A percentile compares a stretch with the other conserved stretches of the same genome.
phyloP scores from a whole-genome alignment of 495 filamentous ascomycete genomes.

The Glonium stellatum region DNA sequence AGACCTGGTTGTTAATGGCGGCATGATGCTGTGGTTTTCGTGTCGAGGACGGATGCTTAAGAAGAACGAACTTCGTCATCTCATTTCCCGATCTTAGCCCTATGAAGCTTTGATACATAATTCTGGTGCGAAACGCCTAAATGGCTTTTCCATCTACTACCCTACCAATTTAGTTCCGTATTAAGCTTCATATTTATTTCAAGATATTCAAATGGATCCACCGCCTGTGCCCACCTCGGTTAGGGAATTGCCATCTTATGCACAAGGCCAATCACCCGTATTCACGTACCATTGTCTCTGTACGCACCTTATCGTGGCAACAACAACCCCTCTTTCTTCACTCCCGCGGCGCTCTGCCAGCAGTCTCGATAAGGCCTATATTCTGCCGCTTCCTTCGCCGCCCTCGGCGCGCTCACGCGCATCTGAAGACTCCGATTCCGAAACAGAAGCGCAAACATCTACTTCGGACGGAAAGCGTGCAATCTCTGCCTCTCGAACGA shows the following conservation, averaged over 20 bases:
- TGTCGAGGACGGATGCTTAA: background rate
- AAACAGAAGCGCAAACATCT: background rate
- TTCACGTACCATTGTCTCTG: slow-evolving; percentile 72
- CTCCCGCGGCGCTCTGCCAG: slow-evolving; percentile 49
- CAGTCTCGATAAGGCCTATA: slow-evolving; percentile 38
- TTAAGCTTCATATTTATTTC: no score
- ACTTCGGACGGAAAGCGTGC: background rate
- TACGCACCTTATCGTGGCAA: slow-evolving; percentile 62
- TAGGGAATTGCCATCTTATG: background rate
- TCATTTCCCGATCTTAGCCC: background rate
- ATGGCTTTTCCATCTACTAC: no score
- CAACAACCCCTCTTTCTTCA: slow-evolving; percentile 46
- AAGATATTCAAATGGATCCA: background rate
- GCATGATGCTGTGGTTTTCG: slow-evolving; percentile 8
- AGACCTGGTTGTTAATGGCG: slow-evolving; percentile 25
- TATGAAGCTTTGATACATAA: background rate
- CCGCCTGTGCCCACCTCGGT: background rate
- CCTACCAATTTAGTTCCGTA: no score
- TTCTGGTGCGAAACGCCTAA: no score
- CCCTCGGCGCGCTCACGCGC: slow-evolving; percentile 1
- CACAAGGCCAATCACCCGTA: slow-evolving; percentile 32
- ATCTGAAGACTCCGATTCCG: slow-evolving; percentile 4
- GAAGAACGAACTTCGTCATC: background rate
- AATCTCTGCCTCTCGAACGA: background rate
- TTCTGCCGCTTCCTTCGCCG: slow-evolving; percentile 31